Base-by-base conservation (phyloP, 345 rosid species). In the Noccaea caerulescens region DNA sequence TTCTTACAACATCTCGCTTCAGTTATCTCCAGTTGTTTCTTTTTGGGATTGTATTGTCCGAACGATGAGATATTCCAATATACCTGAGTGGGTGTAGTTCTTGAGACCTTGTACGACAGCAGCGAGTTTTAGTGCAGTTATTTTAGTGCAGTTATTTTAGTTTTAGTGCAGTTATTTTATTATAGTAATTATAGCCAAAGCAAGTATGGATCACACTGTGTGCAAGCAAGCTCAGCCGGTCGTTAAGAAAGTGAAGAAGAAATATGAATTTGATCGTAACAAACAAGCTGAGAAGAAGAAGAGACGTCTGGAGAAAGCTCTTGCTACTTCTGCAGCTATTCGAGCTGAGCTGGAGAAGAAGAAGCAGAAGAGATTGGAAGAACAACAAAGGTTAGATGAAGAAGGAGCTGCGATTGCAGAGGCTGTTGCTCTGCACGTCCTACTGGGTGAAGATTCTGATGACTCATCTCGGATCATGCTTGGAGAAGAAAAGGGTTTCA, bases 31-130 rank as follows among this genome's bases (percentile, higher is more conserved):
- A 10, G 88, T 88, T 71, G 92, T 94, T 70, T 94, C 99, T 73
- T 84, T 89, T 79, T 94, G 99, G 99, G 97, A 89, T 78, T 94
- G 99, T 73, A 74, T 84, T 78, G 94, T 94, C 49, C 93, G 99
- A 64, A 89, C 85, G 62, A 94, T 91, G 97, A 91, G 96, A 85
- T 94, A 94, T 64, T 91, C 99, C 75, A 85, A 72, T 89, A 84
- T 93, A 83, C 97, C 99, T 14, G 97, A 94, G 89, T 94, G 95
- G 95, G 96, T 94, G 97, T 91, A 94, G 96, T 73, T 36, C 47
- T 78, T 69, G 58, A 61, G 55, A 37, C 72, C 62, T 8, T 70
- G 23, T 52, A 18, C 20, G 68, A 47, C 80, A 75, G 32, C 80
- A 75, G 37, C 58, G n/a, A 80, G 78, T 77, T 68, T 20, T 79